Conservation (phyloP, 2,329 filamentous ascomycete species). For the Chlorencoelia australis region DNA sequence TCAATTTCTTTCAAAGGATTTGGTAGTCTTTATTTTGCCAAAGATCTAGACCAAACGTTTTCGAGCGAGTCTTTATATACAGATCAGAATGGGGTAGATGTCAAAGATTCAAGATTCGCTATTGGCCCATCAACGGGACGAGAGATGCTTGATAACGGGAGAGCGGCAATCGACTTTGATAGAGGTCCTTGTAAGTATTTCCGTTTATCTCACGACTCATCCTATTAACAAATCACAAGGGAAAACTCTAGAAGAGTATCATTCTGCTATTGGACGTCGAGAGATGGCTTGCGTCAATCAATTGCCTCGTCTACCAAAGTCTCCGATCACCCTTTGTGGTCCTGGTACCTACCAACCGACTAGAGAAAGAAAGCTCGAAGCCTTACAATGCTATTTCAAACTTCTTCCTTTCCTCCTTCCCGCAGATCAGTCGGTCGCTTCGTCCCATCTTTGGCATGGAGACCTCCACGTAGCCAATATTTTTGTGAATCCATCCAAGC, state of each 20-base stretch:
- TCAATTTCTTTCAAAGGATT: conserved; percentile 27
- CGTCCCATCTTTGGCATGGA: conserved; percentile 28
- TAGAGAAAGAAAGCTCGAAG: conserved; percentile 16
- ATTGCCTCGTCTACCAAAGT: conserved; percentile 9
- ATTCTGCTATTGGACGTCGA: conserved; percentile 7
- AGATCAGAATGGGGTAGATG: conserved; percentile 9
- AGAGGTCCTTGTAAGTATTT: conserved; percentile 9
- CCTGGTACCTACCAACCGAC: conserved; percentile 8
- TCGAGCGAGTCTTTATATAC: conserved; percentile 1
- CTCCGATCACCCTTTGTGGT: conserved; percentile 4
- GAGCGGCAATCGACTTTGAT: conserved; percentile 3
- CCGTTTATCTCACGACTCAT: neutral
- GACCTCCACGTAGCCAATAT: conserved; percentile 34
- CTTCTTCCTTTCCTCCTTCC: conserved; percentile 22
- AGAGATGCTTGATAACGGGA: conserved; percentile 1
- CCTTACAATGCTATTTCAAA: conserved; percentile 24
- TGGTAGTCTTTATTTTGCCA: conserved; percentile 27
- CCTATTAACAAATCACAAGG: conserved; percentile 2
- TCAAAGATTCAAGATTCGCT: conserved; percentile 27
- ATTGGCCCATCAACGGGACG: conserved; percentile 13
- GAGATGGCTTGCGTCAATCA: conserved; percentile 9
- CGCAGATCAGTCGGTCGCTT: conserved; percentile 12
- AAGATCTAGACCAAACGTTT: conserved; percentile 6
- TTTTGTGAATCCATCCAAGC: conserved; percentile 31
- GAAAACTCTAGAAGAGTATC: conserved; percentile 6